Percentiles rank a stretch among this genome's conserved stretches.
Conservation (phyloP, 257 asterid genomes). For the Solanum habrochaites region DNA sequence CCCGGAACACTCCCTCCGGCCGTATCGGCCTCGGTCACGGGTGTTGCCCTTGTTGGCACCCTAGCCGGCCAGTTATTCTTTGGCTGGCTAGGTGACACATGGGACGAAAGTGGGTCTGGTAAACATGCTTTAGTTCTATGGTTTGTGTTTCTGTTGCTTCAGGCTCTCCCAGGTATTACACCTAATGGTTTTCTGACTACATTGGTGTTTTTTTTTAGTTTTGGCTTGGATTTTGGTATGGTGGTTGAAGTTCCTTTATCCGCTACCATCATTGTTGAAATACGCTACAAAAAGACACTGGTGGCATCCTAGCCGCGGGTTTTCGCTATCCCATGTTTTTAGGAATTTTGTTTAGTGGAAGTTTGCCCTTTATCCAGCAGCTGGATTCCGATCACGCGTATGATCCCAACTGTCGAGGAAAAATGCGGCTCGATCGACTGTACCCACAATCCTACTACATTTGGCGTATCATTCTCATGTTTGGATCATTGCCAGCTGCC, state of each 20-base stretch:
- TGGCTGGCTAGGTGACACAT: conserved; percentile 4
- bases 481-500: conserved; percentile 13
- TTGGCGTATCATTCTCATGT: conserved; percentile 17
- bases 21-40: not conserved
- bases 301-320: not conserved
- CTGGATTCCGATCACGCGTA: not conserved
- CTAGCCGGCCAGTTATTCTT: not conserved
- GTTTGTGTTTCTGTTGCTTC: not conserved
- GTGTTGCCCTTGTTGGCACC: not conserved
- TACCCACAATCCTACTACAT: conserved; percentile 8
- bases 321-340: conserved; percentile 1
- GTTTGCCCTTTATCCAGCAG: not conserved
- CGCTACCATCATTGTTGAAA: conserved; percentile 2
- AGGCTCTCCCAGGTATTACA: not conserved
- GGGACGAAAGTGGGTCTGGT: too few relatives aligned
- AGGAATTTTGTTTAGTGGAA: not conserved
- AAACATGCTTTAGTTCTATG: conserved; percentile 4
- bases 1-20: conserved; percentile 1
- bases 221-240: conserved; percentile 6
- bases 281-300: conserved; percentile 2
- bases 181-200: not conserved
- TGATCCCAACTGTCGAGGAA: not conserved
- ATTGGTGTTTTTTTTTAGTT: conserved; percentile 1
- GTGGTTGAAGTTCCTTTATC: conserved; percentile 1
- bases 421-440: not conserved